Percentiles rank a stretch among this genome's conserved stretches.
Conservation (phyloP, 768 basidiomycete genomes). For the Trametes cubensis region DNA sequence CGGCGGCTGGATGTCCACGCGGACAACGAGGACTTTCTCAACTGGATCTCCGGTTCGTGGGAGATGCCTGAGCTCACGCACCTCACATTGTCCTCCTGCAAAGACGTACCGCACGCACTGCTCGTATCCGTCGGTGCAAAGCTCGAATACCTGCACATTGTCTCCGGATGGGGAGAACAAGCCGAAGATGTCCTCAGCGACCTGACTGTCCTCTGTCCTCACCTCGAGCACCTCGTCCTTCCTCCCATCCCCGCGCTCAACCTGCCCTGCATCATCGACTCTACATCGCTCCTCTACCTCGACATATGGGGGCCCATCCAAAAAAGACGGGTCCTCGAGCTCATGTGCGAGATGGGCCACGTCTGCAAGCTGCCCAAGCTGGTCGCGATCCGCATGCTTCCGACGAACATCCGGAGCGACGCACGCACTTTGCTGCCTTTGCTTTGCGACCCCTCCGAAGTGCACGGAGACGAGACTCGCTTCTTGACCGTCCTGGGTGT, state of each 20-base stretch:
- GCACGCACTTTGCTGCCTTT: neutral
- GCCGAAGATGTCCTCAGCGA: neutral
- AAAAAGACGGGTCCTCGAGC: neutral
- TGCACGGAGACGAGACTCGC: neutral
- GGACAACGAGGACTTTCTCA: no score
- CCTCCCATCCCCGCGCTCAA: neutral
- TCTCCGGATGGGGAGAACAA: neutral
- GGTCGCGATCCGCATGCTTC: neutral
- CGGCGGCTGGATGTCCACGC: neutral
- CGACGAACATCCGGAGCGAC: neutral
- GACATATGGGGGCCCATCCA: neutral
- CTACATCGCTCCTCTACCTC: neutral
- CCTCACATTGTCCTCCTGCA: neutral
- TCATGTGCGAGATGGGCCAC: constrained; percentile 5
- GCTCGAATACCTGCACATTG: neutral
- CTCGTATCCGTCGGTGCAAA: neutral
- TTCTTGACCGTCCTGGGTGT: neutral
- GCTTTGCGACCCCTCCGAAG: neutral
- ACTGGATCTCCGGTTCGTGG: neutral
- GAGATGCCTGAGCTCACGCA: neutral
- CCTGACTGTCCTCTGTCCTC: neutral
- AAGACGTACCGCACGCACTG: neutral
- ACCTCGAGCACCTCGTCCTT: neutral
- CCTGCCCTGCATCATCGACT: neutral
- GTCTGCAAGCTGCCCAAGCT: neutral